Percentiles rank a stretch among this genome's conserved stretches.
These are phyloP conservation scores for Sporothrix inflata DNA, from an alignment of 2,329 filamentous ascomycete species.

Conservation along the genomic window DNA sequence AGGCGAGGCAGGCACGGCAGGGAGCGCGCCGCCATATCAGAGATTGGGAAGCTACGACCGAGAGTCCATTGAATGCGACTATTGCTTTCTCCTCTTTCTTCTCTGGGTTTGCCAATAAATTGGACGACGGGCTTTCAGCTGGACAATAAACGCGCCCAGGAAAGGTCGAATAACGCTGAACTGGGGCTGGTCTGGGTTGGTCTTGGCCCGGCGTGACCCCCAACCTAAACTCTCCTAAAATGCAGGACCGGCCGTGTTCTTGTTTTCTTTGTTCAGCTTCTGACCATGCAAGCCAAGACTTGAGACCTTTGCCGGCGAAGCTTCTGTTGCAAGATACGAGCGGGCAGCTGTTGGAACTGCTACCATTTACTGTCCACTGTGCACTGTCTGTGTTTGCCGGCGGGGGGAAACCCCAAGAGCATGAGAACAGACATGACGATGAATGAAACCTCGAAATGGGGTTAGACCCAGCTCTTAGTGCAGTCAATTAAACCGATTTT, in stretches of 20 bases:
- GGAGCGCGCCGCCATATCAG: neutral
- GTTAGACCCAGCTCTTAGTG: neutral
- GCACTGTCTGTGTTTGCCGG: neutral
- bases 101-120: neutral
- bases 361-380: neutral
- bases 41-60: neutral
- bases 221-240: neutral
- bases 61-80: constrained; percentile 1
- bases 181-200: neutral
- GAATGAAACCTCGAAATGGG: constrained; percentile 5
- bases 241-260: neutral
- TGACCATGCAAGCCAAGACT: neutral
- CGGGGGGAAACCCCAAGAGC: neutral
- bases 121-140: constrained; percentile 7
- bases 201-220: neutral
- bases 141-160: neutral
- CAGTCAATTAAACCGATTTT: neutral
- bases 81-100: neutral
- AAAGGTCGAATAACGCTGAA: neutral
- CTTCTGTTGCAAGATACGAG: neutral
- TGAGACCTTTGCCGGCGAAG: neutral
- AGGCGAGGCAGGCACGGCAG: neutral
- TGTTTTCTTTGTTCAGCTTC: constrained; percentile 2
- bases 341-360: neutral
- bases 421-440: neutral